phyloP scores from a whole-genome alignment of 2,329 filamentous ascomycete genomes.

The Talaromyces verruculosus region DNA sequence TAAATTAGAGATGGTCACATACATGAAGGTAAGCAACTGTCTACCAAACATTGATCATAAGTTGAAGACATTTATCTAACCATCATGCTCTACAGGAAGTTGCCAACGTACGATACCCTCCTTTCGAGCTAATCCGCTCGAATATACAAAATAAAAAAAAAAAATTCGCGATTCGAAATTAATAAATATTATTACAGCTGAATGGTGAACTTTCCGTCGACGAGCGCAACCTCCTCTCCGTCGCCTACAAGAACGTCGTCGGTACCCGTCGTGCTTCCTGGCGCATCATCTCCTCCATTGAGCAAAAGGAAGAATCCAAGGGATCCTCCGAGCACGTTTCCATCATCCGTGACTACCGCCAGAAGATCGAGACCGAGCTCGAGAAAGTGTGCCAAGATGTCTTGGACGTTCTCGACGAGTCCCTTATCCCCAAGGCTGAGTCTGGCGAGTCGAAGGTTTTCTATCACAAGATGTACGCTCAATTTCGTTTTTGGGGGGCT shows the following conservation, averaged over 20 bases:
- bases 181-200: slow-evolving; percentile 47
- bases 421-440: slow-evolving; percentile 91
- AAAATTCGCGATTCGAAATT: slow-evolving; percentile 18
- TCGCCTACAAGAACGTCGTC: slow-evolving; percentile 99
- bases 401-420: slow-evolving; percentile 88
- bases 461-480: slow-evolving; percentile 94
- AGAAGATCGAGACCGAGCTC: slow-evolving; percentile 96
- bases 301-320: slow-evolving; percentile 99
- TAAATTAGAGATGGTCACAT: slow-evolving; percentile 83
- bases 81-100: slow-evolving; percentile 66
- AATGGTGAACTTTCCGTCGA: slow-evolving; percentile 68
- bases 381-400: slow-evolving; percentile 98
- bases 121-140: slow-evolving; percentile 15
- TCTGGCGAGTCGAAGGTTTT: slow-evolving; percentile 98
- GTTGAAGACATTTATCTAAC: neutral
- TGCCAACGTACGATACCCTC: slow-evolving; percentile 67
- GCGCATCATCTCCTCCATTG: slow-evolving; percentile 97
- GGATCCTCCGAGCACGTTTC: slow-evolving; percentile 87
- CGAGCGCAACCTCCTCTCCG: slow-evolving; percentile 94
- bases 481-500: neutral
- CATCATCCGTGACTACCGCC: slow-evolving; percentile 96
- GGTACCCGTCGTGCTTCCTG: slow-evolving; percentile 94
- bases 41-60: slow-evolving; percentile 13
- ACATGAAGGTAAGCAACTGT: slow-evolving; percentile 76
- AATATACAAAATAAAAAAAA: neutral